Percentiles rank a stretch among this genome's conserved stretches.
These are phyloP conservation scores for Starmerella sirachaensis DNA, from an alignment of 805 yeast genomes.

Conservation along the genomic window DNA sequence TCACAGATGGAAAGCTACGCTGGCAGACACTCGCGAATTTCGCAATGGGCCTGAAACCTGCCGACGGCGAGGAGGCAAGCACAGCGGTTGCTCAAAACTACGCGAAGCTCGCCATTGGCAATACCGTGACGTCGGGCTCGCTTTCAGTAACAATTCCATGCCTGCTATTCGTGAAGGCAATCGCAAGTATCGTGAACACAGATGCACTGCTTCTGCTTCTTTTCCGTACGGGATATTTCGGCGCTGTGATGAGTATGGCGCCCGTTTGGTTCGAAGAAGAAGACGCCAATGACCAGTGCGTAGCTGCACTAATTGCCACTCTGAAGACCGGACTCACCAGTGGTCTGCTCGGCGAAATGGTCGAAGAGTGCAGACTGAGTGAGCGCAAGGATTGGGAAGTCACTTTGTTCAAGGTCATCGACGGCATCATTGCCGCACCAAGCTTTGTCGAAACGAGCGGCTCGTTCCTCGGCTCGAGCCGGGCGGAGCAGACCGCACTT, in stretches of 20 bases:
- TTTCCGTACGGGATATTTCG: neutral
- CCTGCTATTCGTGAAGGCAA: neutral
- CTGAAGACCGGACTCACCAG: neutral
- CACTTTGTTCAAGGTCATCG: neutral
- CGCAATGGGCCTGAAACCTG: neutral
- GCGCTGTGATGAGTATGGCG: neutral
- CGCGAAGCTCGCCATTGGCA: neutral
- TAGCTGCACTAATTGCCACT: neutral
- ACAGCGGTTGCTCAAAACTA: neutral
- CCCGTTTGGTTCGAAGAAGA: slow-evolving; percentile 2
- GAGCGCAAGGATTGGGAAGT: neutral
- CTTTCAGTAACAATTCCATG: slow-evolving; percentile 1
- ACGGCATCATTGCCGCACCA: neutral
- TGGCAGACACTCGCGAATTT: slow-evolving; percentile 15
- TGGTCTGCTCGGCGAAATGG: neutral
- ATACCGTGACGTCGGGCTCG: neutral
- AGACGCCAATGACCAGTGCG: slow-evolving; percentile 1
- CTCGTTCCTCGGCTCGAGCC: too few relatives aligned
- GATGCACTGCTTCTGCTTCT: neutral
- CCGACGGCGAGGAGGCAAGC: neutral
- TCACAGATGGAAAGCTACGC: neutral
- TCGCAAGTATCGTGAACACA: neutral
- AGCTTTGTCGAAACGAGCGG: neutral
- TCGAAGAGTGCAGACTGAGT: neutral
- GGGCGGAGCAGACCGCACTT: too few relatives aligned